These are phyloP conservation scores for Diaporthe eres DNA, from an alignment of 2,329 filamentous ascomycete genomes.

Conservation along the genomic window DNA sequence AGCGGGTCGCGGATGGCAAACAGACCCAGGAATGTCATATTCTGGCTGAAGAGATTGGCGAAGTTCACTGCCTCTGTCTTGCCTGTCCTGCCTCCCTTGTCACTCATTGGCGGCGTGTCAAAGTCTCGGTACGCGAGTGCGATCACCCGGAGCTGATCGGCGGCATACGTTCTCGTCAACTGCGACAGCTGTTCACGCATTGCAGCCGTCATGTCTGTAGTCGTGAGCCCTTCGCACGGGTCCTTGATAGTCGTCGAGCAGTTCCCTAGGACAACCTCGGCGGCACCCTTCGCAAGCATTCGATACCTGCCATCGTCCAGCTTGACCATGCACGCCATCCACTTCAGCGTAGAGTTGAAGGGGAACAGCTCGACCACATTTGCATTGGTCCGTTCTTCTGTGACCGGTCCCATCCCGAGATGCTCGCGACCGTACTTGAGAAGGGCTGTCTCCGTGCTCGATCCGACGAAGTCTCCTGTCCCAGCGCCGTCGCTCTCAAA, in stretches of 20 bases:
- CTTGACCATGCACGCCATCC: conserved; percentile 76
- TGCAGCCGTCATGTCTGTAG: neutral
- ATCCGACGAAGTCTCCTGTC: conserved; percentile 75
- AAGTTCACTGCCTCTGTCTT: conserved; percentile 46
- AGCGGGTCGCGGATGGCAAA: conserved; percentile 67
- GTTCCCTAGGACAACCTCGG: conserved; percentile 62
- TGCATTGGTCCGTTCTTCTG: conserved; percentile 73
- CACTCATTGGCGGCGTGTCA: conserved; percentile 72
- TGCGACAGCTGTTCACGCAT: neutral
- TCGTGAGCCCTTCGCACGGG: neutral
- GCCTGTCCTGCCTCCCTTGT: conserved; percentile 72
- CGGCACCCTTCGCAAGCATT: conserved; percentile 67
- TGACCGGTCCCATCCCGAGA: conserved; percentile 74
- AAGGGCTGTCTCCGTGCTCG: conserved; percentile 83
- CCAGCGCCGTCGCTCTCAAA: conserved; percentile 77
- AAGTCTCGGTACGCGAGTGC: conserved; percentile 78
- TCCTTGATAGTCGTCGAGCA: conserved; percentile 57
- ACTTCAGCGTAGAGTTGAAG: conserved; percentile 66
- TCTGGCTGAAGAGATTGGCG: conserved; percentile 30
- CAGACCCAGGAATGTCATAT: conserved; percentile 34
- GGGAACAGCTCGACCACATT: conserved; percentile 60
- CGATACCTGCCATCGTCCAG: conserved; percentile 67
- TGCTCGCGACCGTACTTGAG: conserved; percentile 77
- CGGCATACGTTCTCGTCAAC: conserved; percentile 1
- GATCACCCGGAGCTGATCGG: conserved; percentile 56